phyloP scores from a whole-genome alignment of 495 filamentous ascomycete species.

The Lentithecium fluviatile region DNA sequence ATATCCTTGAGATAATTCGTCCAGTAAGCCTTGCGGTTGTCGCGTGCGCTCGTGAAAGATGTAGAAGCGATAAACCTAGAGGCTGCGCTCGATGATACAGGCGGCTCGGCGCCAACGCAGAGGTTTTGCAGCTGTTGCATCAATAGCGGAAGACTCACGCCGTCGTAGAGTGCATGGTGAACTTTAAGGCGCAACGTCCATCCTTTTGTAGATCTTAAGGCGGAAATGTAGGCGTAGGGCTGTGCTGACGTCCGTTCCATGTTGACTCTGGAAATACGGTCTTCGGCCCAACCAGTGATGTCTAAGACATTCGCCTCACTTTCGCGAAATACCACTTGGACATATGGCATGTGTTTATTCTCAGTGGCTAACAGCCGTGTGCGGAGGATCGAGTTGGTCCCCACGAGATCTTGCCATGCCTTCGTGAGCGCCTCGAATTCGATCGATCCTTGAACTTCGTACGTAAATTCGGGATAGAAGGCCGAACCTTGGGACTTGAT shows the following conservation, averaged over 20 bases:
- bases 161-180: constrained; percentile 64
- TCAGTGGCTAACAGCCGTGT: constrained; percentile 58
- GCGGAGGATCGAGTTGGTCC: constrained; percentile 58
- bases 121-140: constrained; percentile 47
- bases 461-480: constrained; percentile 65
- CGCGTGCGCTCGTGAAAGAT: constrained; percentile 20
- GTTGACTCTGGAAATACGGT: constrained; percentile 24
- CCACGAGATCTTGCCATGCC: constrained; percentile 59
- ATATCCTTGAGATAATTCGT: constrained; percentile 49
- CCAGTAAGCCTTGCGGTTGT: constrained; percentile 53
- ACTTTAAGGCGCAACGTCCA: constrained; percentile 51
- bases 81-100: constrained; percentile 1
- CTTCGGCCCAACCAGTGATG: constrained; percentile 24
- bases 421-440: constrained; percentile 39
- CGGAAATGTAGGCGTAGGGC: constrained; percentile 39
- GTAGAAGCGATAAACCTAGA: constrained; percentile 41
- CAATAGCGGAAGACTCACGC: constrained; percentile 53
- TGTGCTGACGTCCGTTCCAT: constrained; percentile 26
- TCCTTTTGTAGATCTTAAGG: constrained; percentile 31
- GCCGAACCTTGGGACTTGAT: constrained; percentile 57
- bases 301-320: constrained; percentile 19
- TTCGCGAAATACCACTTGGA: constrained; percentile 53
- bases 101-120: constrained; percentile 34
- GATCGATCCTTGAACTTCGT: constrained; percentile 39
- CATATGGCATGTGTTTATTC: constrained; percentile 47